Percentiles rank a stretch among this genome's conserved stretches.
Conservation (phyloP, 2,329 filamentous ascomycete species). For the Chalara sp. region DNA sequence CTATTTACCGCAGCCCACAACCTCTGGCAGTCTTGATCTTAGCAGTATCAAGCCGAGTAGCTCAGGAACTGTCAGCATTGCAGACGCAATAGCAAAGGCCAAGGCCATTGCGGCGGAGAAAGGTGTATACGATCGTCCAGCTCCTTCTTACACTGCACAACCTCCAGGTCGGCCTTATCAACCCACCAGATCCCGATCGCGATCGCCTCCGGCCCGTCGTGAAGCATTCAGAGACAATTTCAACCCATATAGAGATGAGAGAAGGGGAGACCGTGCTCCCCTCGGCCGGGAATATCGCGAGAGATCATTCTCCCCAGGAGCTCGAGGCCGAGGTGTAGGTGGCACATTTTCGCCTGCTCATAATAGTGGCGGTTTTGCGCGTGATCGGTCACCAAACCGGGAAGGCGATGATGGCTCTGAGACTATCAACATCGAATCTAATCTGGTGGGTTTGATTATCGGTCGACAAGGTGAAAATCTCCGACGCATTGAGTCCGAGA, state of each 20-base stretch:
- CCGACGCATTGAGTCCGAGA: constrained; percentile 75
- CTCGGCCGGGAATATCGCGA: constrained; percentile 52
- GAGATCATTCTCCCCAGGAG: constrained; percentile 64
- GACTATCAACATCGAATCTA: constrained; percentile 80
- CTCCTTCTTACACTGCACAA: constrained; percentile 30
- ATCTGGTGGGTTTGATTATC: constrained; percentile 83
- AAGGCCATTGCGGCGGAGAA: constrained; percentile 77
- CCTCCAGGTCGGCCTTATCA: constrained; percentile 49
- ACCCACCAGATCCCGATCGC: constrained; percentile 59
- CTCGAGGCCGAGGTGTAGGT: constrained; percentile 42
- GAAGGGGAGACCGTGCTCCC: constrained; percentile 58
- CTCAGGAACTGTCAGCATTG: constrained; percentile 75
- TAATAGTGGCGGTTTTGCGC: constrained; percentile 34
- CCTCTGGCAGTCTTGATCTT: constrained; percentile 71
- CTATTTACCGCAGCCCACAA: constrained; percentile 47
- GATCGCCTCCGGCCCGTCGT: constrained; percentile 64
- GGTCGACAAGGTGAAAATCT: constrained; percentile 86
- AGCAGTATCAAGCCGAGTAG: constrained; percentile 73
- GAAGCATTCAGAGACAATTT: constrained; percentile 68
- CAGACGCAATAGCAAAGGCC: constrained; percentile 79
- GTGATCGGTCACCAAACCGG: constrained; percentile 53
- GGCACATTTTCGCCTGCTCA: constrained; percentile 56
- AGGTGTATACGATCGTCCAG: constrained; percentile 59
- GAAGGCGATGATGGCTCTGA: constrained; percentile 60
- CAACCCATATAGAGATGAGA: constrained; percentile 81